Base-by-base conservation (phyloP, 2,329 filamentous ascomycete genomes). In the Nectriaceae sp. region DNA sequence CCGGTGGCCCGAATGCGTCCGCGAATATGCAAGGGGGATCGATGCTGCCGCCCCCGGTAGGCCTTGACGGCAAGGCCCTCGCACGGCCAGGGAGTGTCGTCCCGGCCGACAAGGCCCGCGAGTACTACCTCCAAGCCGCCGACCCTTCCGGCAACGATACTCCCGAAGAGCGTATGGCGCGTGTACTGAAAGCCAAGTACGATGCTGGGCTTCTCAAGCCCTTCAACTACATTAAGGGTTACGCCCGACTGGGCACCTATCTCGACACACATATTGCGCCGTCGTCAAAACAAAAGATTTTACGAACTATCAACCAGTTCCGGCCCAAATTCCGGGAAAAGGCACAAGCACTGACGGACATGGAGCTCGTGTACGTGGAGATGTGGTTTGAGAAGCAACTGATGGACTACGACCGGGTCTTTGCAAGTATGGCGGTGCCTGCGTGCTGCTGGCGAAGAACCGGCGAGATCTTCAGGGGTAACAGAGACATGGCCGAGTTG, bases 371-470 rank as follows among this genome's bases (percentile, higher is more conserved):
- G 21, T 84, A 92, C 50, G 93, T 97, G 11, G 94, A 99, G 72
- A 97, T 97, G 90, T 97, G 94, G 93, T 97, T 99, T 65, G 94
- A 99, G 70, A 85, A 88, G 63, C 94, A 89, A 55, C 74, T 99
- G 59, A 94, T 97, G 88, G 94, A 97, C 66, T 97, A 97, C 63
- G 94, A 99, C 65, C 90, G 94, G 24, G 92, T 99, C 2, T 99
- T 99, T 74, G 94, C 94, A 2, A 96, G 91, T 68, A 99, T 99
- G 94, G 94, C 94, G 2, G 93, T 99, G 53, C 94, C 94, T 0
- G 94, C 94, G 13, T 99, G 94, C 70, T 96, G 93, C 68, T 99
- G 94, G 94, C 82, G 94, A 62, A 81, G 94, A 63, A 99, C 94
- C 0, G 94, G 94, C 10, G 94, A 99, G 74, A 97, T 99, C 40